phyloP scores from a whole-genome alignment of 805 yeast genomes.

The Sugiyamaella floridensis region DNA sequence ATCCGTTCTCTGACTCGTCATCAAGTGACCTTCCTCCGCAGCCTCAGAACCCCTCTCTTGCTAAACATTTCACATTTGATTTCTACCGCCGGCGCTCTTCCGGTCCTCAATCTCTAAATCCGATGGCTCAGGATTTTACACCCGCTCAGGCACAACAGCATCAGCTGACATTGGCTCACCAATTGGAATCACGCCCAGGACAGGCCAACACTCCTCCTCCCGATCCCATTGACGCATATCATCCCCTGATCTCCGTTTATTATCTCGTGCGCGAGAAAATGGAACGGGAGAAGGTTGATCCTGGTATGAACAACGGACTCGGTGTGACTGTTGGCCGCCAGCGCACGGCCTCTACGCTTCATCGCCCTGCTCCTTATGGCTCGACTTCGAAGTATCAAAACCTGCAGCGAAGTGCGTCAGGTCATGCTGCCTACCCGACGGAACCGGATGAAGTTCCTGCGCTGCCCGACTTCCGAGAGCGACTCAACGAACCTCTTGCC shows the following conservation, averaged over 20 bases:
- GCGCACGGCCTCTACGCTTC: background rate
- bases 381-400: background rate
- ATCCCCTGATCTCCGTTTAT: constrained; percentile 83
- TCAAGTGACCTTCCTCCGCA: background rate
- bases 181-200: background rate
- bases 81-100: constrained; percentile 20
- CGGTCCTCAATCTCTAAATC: background rate
- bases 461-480: background rate
- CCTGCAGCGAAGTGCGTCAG: background rate
- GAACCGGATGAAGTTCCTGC: background rate
- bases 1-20: background rate
- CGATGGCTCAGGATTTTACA: background rate
- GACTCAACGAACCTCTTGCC: background rate
- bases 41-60: background rate
- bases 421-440: background rate
- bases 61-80: constrained; percentile 15
- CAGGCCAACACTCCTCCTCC: background rate
- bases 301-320: background rate
- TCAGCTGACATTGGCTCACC: background rate
- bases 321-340: constrained; percentile 1
- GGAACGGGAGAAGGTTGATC: constrained; percentile 44
- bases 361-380: background rate
- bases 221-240: constrained; percentile 82
- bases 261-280: constrained; percentile 79
- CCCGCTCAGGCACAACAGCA: background rate